Conservation (phyloP, 352 stramenopile species). For the Pseudoperonospora humuli region DNA sequence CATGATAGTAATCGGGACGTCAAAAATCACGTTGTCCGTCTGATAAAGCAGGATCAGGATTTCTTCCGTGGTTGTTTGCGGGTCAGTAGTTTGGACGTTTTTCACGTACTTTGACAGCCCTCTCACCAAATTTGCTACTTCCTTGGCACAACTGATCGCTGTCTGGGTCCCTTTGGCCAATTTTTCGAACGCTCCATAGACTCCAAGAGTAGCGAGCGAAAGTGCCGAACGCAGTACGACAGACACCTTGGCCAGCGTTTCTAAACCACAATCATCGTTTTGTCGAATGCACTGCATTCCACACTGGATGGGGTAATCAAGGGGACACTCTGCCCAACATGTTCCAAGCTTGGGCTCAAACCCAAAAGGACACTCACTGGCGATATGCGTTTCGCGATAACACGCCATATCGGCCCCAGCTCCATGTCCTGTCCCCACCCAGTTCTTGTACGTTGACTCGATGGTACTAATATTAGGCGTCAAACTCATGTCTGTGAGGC, state of each 20-base stretch:
- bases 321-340: constrained; percentile 32
- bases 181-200: constrained; percentile 20
- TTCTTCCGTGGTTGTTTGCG: constrained; percentile 21
- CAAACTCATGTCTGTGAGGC: too few relatives aligned
- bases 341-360: constrained; percentile 12
- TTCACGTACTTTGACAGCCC: constrained; percentile 20
- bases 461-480: neutral
- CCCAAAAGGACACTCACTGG: constrained; percentile 13
- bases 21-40: constrained; percentile 24
- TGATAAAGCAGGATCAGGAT: constrained; percentile 25
- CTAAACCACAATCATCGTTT: constrained; percentile 34
- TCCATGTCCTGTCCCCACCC: neutral
- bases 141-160: constrained; percentile 20
- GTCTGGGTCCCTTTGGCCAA: constrained; percentile 18
- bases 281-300: constrained; percentile 34
- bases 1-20: constrained; percentile 28
- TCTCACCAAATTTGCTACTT: constrained; percentile 18
- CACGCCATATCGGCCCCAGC: constrained; percentile 7
- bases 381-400: constrained; percentile 29
- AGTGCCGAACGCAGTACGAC: constrained; percentile 26
- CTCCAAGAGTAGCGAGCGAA: constrained; percentile 21
- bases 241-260: constrained; percentile 29
- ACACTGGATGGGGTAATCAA: constrained; percentile 30
- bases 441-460: neutral
- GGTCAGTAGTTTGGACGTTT: constrained; percentile 11